These are phyloP conservation scores for Picochlorum sp. DNA, from an alignment of 139 green algal genomes.

Conservation along the genomic window DNA sequence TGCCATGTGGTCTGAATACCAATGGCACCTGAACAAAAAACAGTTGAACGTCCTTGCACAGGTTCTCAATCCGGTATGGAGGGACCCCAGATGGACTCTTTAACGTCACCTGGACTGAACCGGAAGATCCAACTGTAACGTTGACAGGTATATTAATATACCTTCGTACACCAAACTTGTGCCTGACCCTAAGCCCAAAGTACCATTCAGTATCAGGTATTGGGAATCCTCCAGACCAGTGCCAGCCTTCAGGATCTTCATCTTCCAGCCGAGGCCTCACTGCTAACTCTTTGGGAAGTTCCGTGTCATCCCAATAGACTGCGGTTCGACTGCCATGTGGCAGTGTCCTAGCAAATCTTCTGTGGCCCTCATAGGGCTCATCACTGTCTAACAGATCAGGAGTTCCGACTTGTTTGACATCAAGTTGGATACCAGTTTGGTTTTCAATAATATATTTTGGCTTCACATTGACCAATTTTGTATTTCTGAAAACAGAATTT, in stretches of 20 bases:
- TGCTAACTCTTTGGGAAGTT: slow-evolving; percentile 44
- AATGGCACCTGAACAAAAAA: slow-evolving; percentile 47
- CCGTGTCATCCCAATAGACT: slow-evolving; percentile 65
- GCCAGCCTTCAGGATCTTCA: slow-evolving; percentile 25
- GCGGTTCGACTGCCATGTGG: slow-evolving; percentile 19
- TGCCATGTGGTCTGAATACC: not conserved
- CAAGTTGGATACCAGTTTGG: slow-evolving; percentile 60
- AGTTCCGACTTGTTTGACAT: slow-evolving; percentile 72
- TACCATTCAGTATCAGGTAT: slow-evolving; percentile 55
- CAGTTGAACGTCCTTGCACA: slow-evolving; percentile 57
- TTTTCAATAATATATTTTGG: slow-evolving; percentile 81
- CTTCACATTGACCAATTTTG: slow-evolving; percentile 71
- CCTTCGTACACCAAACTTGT: slow-evolving; percentile 6
- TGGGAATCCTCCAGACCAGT: slow-evolving; percentile 60
- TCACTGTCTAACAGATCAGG: slow-evolving; percentile 31
- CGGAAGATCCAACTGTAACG: slow-evolving; percentile 63
- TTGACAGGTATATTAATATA: slow-evolving; percentile 80
- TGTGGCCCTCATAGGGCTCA: slow-evolving; percentile 1
- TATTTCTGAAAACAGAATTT: slow-evolving; percentile 46
- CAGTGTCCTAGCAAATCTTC: slow-evolving; percentile 51
- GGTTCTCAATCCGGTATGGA: slow-evolving; percentile 72
- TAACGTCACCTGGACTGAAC: slow-evolving; percentile 46
- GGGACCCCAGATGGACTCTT: slow-evolving; percentile 42
- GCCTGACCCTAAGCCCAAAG: slow-evolving; percentile 64
- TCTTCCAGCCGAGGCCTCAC: slow-evolving; percentile 40